phyloP scores from a whole-genome alignment of 495 filamentous ascomycete species.

The Penicillium samsonianum region DNA sequence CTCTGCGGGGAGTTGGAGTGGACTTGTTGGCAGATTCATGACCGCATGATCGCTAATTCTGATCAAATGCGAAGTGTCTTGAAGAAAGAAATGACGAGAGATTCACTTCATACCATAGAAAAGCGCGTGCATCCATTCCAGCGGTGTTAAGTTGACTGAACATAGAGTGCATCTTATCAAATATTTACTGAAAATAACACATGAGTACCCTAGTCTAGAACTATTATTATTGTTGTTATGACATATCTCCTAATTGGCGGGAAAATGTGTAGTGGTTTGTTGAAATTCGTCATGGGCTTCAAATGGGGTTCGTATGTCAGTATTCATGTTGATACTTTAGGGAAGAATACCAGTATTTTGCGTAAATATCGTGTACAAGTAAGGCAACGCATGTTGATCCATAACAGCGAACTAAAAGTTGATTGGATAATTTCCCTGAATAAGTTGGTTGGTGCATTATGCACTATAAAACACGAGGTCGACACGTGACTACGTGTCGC shows the following conservation, averaged over 20 bases:
- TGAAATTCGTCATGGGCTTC: neutral
- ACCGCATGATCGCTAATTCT: neutral
- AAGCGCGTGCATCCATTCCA: neutral
- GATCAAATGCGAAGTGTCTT: neutral
- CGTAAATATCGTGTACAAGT: neutral
- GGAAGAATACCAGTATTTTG: neutral
- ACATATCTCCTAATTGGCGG: neutral
- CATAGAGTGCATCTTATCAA: neutral
- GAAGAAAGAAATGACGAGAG: neutral
- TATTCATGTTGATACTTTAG: neutral
- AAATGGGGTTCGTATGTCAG: neutral
- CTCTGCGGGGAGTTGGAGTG: slow-evolving; percentile 80
- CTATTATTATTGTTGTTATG: neutral
- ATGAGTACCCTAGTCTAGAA: neutral
- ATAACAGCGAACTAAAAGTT: neutral
- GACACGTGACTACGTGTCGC: slow-evolving; percentile 34
- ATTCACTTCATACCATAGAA: neutral
- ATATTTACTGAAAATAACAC: neutral
- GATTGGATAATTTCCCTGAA: neutral
- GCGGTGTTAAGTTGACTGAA: neutral
- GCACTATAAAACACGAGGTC: neutral
- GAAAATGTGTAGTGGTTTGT: too few species aligned
- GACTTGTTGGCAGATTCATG: slow-evolving; percentile 62
- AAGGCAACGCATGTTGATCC: too few species aligned
- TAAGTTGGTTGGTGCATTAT: too few species aligned